A percentile compares a stretch with the other conserved stretches of the same genome.
Conservation (phyloP, 768 basidiomycete species). For the Vararia minispora region DNA sequence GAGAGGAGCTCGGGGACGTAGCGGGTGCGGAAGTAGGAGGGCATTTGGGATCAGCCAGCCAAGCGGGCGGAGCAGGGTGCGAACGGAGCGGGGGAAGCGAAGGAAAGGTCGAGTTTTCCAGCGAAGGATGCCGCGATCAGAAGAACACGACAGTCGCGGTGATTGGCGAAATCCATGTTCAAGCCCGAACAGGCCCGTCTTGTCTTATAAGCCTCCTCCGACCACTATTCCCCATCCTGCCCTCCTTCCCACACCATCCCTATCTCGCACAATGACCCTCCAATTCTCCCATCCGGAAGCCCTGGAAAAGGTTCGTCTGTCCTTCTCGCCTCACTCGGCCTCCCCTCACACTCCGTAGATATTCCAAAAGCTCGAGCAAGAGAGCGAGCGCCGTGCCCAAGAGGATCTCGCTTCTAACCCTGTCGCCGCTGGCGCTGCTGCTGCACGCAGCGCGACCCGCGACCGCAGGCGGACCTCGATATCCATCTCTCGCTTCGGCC, state of each 20-base stretch:
- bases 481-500: constrained; percentile 53
- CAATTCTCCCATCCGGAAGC: constrained; percentile 9
- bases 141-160: background rate
- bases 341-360: constrained; percentile 25
- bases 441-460: constrained; percentile 4
- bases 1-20: constrained; percentile 60
- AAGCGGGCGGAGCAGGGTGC: no score
- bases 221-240: background rate
- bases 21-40: constrained; percentile 14
- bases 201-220: constrained; percentile 1
- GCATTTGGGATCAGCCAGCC: constrained; percentile 2
- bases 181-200: no score
- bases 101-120: no score
- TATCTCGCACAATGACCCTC: constrained; percentile 1
- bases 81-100: no score
- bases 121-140: background rate
- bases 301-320: constrained; percentile 12
- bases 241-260: constrained; percentile 1
- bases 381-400: constrained; percentile 39
- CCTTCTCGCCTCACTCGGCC: background rate
- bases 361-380: constrained; percentile 47
- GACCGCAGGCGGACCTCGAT: constrained; percentile 27
- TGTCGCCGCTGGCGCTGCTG: constrained; percentile 5
- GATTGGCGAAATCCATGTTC: no score
- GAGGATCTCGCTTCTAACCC: constrained; percentile 2